Evolutionary conservation across 2,329 filamentous ascomycete species (phyloP), one percentile per base, ranked within the genome.

Genomic region (Colletotrichum simmondsii): DNA sequence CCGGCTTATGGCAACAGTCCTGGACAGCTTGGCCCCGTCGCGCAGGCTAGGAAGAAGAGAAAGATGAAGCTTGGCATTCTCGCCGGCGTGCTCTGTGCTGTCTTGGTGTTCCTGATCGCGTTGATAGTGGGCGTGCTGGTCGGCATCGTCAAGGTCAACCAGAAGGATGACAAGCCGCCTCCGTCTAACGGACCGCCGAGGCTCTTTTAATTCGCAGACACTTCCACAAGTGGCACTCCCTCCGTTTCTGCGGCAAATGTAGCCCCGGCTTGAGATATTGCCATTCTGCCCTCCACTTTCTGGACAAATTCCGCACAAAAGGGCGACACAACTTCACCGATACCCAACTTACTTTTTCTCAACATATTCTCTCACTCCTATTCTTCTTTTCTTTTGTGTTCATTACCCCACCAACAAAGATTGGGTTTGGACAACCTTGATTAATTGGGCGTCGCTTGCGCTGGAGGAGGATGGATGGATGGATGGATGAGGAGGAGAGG

Each of bases 71-170:
- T 75, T 7, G 64, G 63, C n/a, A 67, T 67, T 11, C 61, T 68
- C 11, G 71, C 65, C 7, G 57, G 56, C 11, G 37, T 67, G 8
- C 67, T 72, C 19, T 72, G 74, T 54, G 53, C 67, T 30, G 66
- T 71, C 7, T 19, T 75, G 28, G 19, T 75, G 60, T 64, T 75
- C 37, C 68, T 75, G 24, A 57, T 75, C n/a, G 71, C 64, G 5
- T 19, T 75, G 54, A 65, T 73, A 24, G 62, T 75, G 42, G 75
- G 75, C n/a, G 57, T 75, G 3, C 46, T 65, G 26, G 46, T 75
- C 5, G 74, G 72, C 57, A 62, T 75, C 7, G 49, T 74, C 22
- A 74, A 72, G 59, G 30, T 68, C 14, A 54, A 65, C 35, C 46
- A 32, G 12, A 62, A 65, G 28, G 56, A 66, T 35, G 58, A 73